Conservation (phyloP, 441 rosid species). For the Francoa sonchifolia region DNA sequence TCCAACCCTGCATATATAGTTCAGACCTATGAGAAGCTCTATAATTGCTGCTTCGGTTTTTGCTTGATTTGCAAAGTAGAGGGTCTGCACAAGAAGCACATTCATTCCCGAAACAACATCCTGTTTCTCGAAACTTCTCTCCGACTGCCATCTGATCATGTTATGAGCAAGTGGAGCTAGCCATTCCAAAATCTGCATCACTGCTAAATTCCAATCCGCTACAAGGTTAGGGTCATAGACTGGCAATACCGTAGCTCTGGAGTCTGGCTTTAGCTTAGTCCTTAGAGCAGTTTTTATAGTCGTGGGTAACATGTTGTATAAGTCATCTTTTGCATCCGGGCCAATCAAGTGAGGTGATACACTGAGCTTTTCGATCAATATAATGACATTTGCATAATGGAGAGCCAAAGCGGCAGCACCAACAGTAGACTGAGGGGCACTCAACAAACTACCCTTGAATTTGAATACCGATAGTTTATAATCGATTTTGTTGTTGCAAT, state of each 20-base stretch:
- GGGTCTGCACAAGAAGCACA: constrained; percentile 51
- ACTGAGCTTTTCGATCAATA: constrained; percentile 41
- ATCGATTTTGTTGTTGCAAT: constrained; percentile 18
- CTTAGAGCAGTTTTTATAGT: constrained; percentile 29
- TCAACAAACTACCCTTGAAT: constrained; percentile 21
- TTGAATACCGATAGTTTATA: constrained; percentile 22
- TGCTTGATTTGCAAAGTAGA: constrained; percentile 42
- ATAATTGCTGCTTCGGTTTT: constrained; percentile 52
- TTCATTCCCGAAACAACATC: constrained; percentile 25
- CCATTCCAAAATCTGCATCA: constrained; percentile 39
- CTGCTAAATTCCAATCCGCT: constrained; percentile 30
- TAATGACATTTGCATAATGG: constrained; percentile 43
- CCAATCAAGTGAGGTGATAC: constrained; percentile 37
- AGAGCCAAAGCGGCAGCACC: constrained; percentile 48
- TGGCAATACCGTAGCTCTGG: constrained; percentile 19
- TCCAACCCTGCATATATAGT: constrained; percentile 29
- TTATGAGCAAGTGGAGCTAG: constrained; percentile 49
- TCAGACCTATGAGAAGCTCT: constrained; percentile 52
- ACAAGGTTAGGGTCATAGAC: constrained; percentile 31
- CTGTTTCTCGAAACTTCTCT: constrained; percentile 41
- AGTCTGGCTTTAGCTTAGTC: constrained; percentile 24
- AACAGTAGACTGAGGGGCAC: constrained; percentile 37
- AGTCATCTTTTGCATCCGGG: constrained; percentile 33
- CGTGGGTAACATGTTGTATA: constrained; percentile 43
- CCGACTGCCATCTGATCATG: constrained; percentile 48